Conservation (phyloP, 768 basidiomycete species). For the Trametes villosa region DNA sequence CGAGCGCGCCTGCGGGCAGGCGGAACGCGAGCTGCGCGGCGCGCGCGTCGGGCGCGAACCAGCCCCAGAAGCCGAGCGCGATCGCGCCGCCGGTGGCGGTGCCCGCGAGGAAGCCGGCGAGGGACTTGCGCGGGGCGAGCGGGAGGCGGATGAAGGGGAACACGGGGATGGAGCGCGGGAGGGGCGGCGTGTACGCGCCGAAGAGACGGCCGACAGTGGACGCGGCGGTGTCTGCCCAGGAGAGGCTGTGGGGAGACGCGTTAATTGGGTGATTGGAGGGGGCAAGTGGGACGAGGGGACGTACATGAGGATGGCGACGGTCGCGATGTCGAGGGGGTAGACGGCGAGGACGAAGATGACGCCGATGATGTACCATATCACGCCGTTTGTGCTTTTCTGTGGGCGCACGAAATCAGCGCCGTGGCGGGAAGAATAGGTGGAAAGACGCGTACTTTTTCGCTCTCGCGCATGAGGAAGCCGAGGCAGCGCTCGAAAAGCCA, state of each 20-base stretch:
- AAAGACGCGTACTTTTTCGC: constrained; percentile 63
- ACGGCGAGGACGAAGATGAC: constrained; percentile 74
- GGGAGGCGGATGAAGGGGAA: constrained; percentile 54
- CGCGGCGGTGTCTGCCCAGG: constrained; percentile 95
- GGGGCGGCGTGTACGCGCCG: constrained; percentile 66
- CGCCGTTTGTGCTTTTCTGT: constrained; percentile 79
- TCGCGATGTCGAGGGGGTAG: constrained; percentile 86
- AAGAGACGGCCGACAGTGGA: constrained; percentile 90
- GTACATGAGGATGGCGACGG: constrained; percentile 88
- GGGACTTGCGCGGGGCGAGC: constrained; percentile 79
- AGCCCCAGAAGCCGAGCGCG: constrained; percentile 73
- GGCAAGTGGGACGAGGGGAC: constrained; percentile 35
- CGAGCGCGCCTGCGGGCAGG: constrained; percentile 24
- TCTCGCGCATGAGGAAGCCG: constrained; percentile 90
- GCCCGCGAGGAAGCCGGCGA: constrained; percentile 85
- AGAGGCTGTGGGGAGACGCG: constrained; percentile 60
- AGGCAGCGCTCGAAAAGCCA: constrained; percentile 69
- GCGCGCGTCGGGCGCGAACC: constrained; percentile 55
- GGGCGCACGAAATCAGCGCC: neutral
- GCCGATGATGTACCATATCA: constrained; percentile 90
- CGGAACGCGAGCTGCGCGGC: constrained; percentile 44
- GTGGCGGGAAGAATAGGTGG: neutral
- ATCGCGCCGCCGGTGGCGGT: constrained; percentile 70
- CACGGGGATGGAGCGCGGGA: constrained; percentile 50
- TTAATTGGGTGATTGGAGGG: constrained; percentile 5